Conservation (phyloP, 83 land plant genomes). For the Larix sibirica region DNA sequence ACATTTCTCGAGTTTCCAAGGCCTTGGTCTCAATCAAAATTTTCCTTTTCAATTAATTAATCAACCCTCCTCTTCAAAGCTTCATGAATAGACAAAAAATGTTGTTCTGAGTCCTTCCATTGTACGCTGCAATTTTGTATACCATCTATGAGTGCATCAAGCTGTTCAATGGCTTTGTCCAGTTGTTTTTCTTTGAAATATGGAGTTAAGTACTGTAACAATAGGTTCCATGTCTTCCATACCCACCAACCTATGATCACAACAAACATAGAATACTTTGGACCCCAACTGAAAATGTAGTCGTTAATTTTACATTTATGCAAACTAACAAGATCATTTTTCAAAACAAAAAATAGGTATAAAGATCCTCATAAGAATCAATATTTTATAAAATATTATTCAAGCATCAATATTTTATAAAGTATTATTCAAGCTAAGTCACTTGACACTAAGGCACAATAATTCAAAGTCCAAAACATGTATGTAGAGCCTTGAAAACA, state of each 20-base stretch:
- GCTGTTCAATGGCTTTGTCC: conserved; percentile 22
- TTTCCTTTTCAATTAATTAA: conserved; percentile 29
- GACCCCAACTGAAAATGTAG: not conserved
- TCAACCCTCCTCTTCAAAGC: conserved; percentile 26
- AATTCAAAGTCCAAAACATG: too few relatives aligned
- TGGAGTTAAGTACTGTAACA: not conserved
- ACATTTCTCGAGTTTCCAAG: not conserved
- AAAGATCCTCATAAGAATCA: too few relatives aligned
- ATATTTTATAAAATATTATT: too few relatives aligned
- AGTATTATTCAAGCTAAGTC: too few relatives aligned
- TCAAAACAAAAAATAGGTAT: too few relatives aligned
- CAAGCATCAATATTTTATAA: too few relatives aligned
- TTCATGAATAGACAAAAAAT: conserved; percentile 22
- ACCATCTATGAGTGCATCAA: conserved; percentile 25
- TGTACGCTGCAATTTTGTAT: conserved; percentile 14
- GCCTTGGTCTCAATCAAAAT: conserved; percentile 21
- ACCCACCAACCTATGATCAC: not conserved
- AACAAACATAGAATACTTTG: not conserved
- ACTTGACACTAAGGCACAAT: too few relatives aligned
- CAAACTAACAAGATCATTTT: too few relatives aligned
- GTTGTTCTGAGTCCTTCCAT: conserved; percentile 40
- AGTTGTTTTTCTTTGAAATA: conserved; percentile 27
- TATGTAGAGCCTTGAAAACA: too few relatives aligned
- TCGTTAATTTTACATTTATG: too few relatives aligned
- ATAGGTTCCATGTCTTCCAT: not conserved